Conservation (phyloP, 176 grass and related monocot species). For the Alopecurus myosuroides region DNA sequence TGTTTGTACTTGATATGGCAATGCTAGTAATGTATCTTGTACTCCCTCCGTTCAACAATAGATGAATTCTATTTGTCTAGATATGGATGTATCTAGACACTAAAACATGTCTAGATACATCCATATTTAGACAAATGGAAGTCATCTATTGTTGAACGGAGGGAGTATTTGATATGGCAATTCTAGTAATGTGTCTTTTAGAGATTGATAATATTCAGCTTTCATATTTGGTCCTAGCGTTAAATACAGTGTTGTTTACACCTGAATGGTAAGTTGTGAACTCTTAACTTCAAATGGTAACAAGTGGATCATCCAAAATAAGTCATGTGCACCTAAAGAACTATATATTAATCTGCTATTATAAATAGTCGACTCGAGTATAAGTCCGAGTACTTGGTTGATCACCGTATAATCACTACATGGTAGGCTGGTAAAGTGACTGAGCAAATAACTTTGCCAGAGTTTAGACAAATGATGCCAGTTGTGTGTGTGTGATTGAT, state of each 20-base stretch:
- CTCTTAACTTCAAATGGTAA: background rate
- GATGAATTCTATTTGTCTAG: too few relatives aligned
- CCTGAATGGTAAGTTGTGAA: background rate
- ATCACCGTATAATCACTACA: background rate
- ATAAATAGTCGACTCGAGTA: background rate
- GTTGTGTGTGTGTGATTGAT: background rate
- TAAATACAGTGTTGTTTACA: background rate
- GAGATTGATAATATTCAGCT: background rate
- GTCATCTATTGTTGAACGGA: too few relatives aligned
- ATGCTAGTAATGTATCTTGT: background rate
- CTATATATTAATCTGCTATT: background rate
- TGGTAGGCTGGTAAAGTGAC: background rate
- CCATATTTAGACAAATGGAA: too few relatives aligned
- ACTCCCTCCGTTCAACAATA: too few relatives aligned
- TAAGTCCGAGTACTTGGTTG: background rate
- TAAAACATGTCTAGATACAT: too few relatives aligned
- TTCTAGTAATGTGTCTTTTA: background rate
- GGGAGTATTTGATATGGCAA: background rate
- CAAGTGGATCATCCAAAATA: background rate
- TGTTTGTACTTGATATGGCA: background rate
- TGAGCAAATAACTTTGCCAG: background rate
- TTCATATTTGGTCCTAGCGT: background rate
- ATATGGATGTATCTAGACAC: too few relatives aligned
- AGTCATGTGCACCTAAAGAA: background rate
- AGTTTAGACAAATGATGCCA: background rate